Evolutionary conservation across 768 basidiomycete genomes (phyloP), one percentile per base, ranked within the genome.

Genomic region (Collybiopsis confluens): DNA sequence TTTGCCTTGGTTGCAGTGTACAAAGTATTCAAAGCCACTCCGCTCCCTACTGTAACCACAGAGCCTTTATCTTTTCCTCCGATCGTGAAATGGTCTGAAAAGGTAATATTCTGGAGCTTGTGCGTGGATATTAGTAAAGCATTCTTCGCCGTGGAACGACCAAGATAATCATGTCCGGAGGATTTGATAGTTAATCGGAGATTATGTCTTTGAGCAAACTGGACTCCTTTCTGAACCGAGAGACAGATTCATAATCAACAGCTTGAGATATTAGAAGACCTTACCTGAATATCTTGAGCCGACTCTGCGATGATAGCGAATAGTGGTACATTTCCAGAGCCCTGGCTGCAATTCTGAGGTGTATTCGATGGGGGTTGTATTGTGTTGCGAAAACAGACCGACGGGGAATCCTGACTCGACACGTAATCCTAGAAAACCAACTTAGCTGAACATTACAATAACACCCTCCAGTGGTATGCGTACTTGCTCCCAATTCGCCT

Each of bases 91-190:
- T 56, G 21, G 16, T 64, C 56, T 13, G 55, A 55, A 51, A 70
- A 75, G 5, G 63, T 56, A 6, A 69, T 66, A 45, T 72, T 59
- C 54, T 71, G 64, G 40, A 75, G 52, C 46, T 70, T 59, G 24
- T 71, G 70, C 0, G 72, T 76, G 68, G 71, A 77, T 41, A 77
- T 59, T 50, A 76, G 59, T 30, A 79, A 66, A 2, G 68, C 67
- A 13, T 68, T 65, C 0, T 66, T 68, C 18, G 69, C 74, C 2
- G 75, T 70, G 21, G 76, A 77, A 9, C 77, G 65, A 1, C 76
- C 75, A 8, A 78, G 67, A 56, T 65, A 73, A 52, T 77, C 76
- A 50, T 77, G 75, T 0, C 74, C 70, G 7, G 62, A 63, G 11
- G 64, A 59, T 53, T 70, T 70, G 55, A 72, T 59, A 4, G 54